These are phyloP conservation scores for Neofusicoccum cordaticola DNA, from an alignment of 2,329 filamentous ascomycete species.

Conservation along the genomic window DNA sequence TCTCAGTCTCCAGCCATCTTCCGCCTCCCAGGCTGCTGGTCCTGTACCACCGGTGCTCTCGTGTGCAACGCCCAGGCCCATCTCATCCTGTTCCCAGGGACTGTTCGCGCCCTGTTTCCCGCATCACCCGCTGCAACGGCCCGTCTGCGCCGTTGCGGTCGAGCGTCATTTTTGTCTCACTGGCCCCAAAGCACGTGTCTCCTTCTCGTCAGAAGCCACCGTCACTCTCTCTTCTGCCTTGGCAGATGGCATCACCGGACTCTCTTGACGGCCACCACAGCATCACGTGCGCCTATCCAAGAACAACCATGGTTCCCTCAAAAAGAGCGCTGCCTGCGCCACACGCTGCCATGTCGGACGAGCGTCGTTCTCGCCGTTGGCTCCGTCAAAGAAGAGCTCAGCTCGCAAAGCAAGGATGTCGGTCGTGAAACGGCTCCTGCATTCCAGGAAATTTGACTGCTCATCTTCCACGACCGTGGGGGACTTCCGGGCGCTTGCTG, in stretches of 20 bases:
- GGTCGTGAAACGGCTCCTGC: not conserved
- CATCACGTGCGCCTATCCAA: not conserved
- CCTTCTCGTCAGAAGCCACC: not conserved
- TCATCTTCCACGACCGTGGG: not conserved
- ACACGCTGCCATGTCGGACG: not conserved
- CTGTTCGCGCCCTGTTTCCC: conserved; percentile 5
- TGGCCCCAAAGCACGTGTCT: conserved; percentile 2
- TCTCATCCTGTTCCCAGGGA: not conserved
- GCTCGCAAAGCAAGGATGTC: conserved; percentile 5
- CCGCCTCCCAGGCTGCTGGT: not conserved
- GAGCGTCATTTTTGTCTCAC: conserved; percentile 12
- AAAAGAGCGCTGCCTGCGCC: not conserved
- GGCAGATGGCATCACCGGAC: not conserved
- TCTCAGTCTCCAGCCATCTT: not conserved
- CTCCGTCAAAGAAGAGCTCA: not conserved
- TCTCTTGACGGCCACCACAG: not conserved
- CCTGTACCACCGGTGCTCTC: not conserved
- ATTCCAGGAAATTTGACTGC: not conserved
- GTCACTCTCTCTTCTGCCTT: not conserved
- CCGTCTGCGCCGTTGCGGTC: conserved; percentile 9
- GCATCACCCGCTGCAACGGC: conserved; percentile 11
- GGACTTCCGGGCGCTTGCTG: conserved; percentile 3
- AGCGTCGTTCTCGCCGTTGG: not conserved
- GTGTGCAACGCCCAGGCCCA: not conserved
- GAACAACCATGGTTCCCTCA: not conserved